Percentiles rank a stretch among this genome's conserved stretches.
Evolutionary conservation across 2,329 filamentous ascomycete species (phyloP).

Genomic region (Exophiala aquamarina): DNA sequence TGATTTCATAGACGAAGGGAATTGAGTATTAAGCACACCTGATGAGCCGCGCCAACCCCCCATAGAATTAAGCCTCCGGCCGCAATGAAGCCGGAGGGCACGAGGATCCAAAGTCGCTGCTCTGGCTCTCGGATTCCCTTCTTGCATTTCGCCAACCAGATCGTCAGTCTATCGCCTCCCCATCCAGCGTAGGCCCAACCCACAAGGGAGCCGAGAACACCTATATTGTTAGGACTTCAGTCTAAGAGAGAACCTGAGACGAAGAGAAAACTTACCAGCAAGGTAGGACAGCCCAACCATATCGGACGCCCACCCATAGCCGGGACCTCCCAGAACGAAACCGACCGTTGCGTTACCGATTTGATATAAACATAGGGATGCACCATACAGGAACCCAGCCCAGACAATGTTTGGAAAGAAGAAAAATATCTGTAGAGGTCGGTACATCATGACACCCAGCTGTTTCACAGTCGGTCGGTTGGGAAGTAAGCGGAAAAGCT

Average conservation of each 20-base stretch:
- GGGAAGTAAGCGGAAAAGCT: slow-evolving; percentile 4
- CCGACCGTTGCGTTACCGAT: slow-evolving; percentile 33
- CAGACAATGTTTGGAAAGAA: slow-evolving; percentile 41
- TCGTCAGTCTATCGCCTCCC: slow-evolving; percentile 27
- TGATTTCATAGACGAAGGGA: neutral
- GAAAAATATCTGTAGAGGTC: slow-evolving; percentile 25
- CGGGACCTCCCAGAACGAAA: slow-evolving; percentile 3
- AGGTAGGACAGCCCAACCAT: slow-evolving; percentile 10
- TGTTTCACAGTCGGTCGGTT: slow-evolving; percentile 9
- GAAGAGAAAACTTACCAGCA: neutral
- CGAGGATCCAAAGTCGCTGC: slow-evolving; percentile 28
- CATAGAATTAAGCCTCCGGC: slow-evolving; percentile 49
- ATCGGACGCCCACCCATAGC: slow-evolving; percentile 5
- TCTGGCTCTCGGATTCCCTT: slow-evolving; percentile 31
- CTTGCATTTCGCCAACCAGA: slow-evolving; percentile 25
- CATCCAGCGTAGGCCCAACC: slow-evolving; percentile 24
- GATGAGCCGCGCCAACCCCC: slow-evolving; percentile 52
- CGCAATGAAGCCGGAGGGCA: slow-evolving; percentile 41
- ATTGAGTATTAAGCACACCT: neutral
- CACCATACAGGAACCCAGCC: slow-evolving; percentile 42
- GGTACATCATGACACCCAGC: slow-evolving; percentile 19
- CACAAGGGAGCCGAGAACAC: slow-evolving; percentile 26
- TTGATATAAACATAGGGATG: slow-evolving; percentile 34
- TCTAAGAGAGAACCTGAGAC: neutral
- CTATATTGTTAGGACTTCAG: neutral